These are phyloP conservation scores for Cryptococcus sp. DNA, from an alignment of 1,284 basidiomycete genomes.

Conservation along the genomic window DNA sequence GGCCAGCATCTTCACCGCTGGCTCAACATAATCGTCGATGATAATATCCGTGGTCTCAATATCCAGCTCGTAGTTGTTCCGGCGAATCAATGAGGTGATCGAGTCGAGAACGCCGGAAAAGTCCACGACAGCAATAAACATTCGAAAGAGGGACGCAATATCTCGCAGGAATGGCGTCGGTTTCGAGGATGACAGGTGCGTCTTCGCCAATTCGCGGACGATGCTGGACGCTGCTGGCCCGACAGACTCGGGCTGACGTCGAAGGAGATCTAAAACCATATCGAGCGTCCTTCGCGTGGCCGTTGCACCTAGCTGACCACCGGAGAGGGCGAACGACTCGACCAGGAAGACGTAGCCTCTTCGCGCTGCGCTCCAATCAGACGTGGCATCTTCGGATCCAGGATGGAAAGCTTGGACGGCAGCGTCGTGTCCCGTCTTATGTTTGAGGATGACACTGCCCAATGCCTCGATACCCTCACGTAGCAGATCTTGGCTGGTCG, in stretches of 20 bases:
- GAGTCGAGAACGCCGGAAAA: slow-evolving; percentile 65
- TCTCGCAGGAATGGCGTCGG: slow-evolving; percentile 62
- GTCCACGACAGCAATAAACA: slow-evolving; percentile 61
- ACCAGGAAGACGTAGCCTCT: slow-evolving; percentile 68
- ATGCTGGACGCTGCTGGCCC: slow-evolving; percentile 32
- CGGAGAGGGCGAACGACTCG: slow-evolving; percentile 60
- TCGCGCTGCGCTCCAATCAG: slow-evolving; percentile 63
- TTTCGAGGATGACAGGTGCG: slow-evolving; percentile 40
- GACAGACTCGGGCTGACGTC: slow-evolving; percentile 32
- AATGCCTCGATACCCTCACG: slow-evolving; percentile 70
- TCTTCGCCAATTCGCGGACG: slow-evolving; percentile 33
- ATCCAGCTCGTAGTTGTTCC: slow-evolving; percentile 61
- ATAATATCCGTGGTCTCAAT: slow-evolving; percentile 61
- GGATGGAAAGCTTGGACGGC: slow-evolving; percentile 56
- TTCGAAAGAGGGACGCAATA: slow-evolving; percentile 63
- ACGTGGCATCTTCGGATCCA: slow-evolving; percentile 55
- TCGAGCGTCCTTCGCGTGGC: slow-evolving; percentile 63
- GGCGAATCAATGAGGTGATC: slow-evolving; percentile 58
- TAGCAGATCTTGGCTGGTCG: slow-evolving; percentile 60
- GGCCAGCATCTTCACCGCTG: slow-evolving; percentile 61
- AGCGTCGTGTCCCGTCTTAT: slow-evolving; percentile 33
- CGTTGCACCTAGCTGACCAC: slow-evolving; percentile 60
- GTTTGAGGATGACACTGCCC: slow-evolving; percentile 41
- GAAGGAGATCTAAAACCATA: slow-evolving; percentile 63
- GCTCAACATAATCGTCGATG: slow-evolving; percentile 62